phyloP scores from a whole-genome alignment of 202 grass and related monocot genomes.

The Saccharum hybrid region DNA sequence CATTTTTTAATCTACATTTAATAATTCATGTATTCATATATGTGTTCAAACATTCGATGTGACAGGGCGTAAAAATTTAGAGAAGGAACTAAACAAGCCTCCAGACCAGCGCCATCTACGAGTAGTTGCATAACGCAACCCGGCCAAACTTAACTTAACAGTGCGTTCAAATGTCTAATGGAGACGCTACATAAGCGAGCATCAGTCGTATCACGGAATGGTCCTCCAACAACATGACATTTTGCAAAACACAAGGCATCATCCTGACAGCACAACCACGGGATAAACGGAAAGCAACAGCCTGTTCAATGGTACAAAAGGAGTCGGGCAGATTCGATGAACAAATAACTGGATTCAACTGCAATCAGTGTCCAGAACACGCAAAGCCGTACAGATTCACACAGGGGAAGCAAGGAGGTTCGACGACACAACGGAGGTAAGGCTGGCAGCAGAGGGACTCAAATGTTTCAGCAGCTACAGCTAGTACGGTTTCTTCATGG shows the following conservation, averaged over 20 bases:
- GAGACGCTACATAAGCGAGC: background rate
- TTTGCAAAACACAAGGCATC: background rate
- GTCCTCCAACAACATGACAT: background rate
- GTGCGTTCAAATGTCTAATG: too few species aligned
- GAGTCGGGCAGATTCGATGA: background rate
- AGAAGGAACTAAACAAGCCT: too few species aligned
- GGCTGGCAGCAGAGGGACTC: slow-evolving; percentile 1
- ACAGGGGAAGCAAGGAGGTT: slow-evolving; percentile 36
- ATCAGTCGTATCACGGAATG: background rate
- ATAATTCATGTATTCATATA: too few species aligned
- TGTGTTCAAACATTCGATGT: too few species aligned
- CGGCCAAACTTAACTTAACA: too few species aligned
- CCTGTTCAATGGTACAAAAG: background rate
- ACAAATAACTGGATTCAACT: slow-evolving; percentile 45
- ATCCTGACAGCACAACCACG: background rate
- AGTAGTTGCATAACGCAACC: too few species aligned
- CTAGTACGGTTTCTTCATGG: slow-evolving; percentile 53
- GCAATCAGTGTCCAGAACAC: slow-evolving; percentile 47
- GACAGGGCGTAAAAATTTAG: too few species aligned
- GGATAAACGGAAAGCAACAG: background rate
- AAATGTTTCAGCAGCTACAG: slow-evolving; percentile 48
- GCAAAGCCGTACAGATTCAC: slow-evolving; percentile 58
- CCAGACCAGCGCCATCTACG: too few species aligned
- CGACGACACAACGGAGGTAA: slow-evolving; percentile 33
- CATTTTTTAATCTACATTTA: too few species aligned